Conservation (phyloP, 345 rosid species). For the Populus alba region DNA sequence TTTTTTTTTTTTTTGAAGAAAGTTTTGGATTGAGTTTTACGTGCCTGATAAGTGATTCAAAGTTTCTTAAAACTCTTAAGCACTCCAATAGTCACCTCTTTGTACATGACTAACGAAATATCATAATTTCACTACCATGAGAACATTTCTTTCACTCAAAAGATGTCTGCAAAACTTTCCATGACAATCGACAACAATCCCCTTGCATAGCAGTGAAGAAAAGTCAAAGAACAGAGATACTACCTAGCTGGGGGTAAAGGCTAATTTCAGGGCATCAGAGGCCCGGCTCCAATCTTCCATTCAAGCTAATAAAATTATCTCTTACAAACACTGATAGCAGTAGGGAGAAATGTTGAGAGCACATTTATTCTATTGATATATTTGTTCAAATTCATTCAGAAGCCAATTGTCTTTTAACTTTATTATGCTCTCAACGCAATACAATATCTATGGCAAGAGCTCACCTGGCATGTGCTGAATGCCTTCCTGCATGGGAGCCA, state of each 20-base stretch:
- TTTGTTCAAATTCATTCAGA: background rate
- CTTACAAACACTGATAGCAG: background rate
- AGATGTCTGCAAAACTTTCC: background rate
- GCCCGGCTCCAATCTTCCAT: background rate
- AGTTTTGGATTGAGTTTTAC: background rate
- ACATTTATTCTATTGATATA: background rate
- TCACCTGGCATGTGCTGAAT: constrained; percentile 16
- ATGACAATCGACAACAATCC: background rate
- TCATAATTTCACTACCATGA: background rate
- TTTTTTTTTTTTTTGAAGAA: background rate
- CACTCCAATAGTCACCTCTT: background rate
- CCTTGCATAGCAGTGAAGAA: background rate
- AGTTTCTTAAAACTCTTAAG: background rate
- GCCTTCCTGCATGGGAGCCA: constrained; percentile 12
- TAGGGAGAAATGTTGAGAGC: background rate
- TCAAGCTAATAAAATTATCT: background rate
- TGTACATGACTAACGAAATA: background rate
- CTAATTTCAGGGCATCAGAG: background rate
- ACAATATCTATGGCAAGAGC: background rate
- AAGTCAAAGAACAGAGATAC: background rate
- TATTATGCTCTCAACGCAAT: background rate
- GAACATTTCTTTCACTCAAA: background rate
- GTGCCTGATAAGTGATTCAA: background rate
- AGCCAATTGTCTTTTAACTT: background rate
- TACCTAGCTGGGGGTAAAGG: background rate